Evolutionary conservation across 148 eudicot genomes (phyloP).

Genomic region (Diospyros lotus): DNA sequence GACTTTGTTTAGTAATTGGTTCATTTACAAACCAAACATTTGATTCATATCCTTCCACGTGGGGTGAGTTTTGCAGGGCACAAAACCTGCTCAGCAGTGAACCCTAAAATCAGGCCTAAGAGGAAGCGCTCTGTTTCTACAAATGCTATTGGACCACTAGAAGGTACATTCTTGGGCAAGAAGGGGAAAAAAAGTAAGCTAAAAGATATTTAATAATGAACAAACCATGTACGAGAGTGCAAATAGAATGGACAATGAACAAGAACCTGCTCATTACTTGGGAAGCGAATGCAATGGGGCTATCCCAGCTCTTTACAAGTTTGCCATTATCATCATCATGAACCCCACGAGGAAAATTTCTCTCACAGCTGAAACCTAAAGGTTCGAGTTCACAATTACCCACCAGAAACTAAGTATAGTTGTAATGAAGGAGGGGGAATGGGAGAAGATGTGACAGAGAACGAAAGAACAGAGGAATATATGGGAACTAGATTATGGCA

Average conservation of each 20-base stretch:
- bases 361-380: background rate
- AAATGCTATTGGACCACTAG: too few relatives aligned
- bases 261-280: background rate
- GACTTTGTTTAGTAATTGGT: too few relatives aligned
- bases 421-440: background rate
- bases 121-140: too few relatives aligned
- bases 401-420: background rate
- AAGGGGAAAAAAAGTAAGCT: too few relatives aligned
- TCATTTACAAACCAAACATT: too few relatives aligned
- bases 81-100: too few relatives aligned
- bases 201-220: too few relatives aligned
- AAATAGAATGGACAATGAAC: background rate
- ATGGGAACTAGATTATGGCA: background rate
- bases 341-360: background rate
- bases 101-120: too few relatives aligned
- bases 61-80: too few relatives aligned
- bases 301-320: slow-evolving; percentile 5
- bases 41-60: too few relatives aligned
- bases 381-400: background rate
- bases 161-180: too few relatives aligned
- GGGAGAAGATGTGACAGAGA: background rate
- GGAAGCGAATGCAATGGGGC: background rate
- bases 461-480: background rate
- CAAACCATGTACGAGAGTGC: background rate
- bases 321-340: background rate